Evolutionary conservation across 2,329 filamentous ascomycete genomes (phyloP).

Genomic region (Clarireedia hainanense): DNA sequence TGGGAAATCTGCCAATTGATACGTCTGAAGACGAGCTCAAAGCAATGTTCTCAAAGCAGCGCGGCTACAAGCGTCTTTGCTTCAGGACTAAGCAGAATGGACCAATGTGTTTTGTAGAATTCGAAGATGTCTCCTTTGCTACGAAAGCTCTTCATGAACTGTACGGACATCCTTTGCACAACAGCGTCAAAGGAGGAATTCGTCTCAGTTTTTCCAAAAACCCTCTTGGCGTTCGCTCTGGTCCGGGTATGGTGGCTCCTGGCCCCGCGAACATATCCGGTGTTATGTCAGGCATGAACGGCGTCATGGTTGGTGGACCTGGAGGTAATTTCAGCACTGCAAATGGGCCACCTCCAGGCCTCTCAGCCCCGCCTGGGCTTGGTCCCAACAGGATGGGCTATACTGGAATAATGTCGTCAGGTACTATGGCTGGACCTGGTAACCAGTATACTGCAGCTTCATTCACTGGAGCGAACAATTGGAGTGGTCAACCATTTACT

Average conservation of each 20-base stretch:
- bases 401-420: slow-evolving; percentile 17
- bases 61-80: slow-evolving; percentile 90
- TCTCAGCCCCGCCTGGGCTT: slow-evolving; percentile 68
- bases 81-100: slow-evolving; percentile 93
- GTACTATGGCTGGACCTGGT: slow-evolving; percentile 17
- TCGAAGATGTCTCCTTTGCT: slow-evolving; percentile 85
- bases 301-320: slow-evolving; percentile 39
- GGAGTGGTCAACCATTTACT: slow-evolving; percentile 23
- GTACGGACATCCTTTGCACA: slow-evolving; percentile 79
- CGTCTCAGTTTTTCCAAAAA: slow-evolving; percentile 97
- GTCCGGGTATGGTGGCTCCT: slow-evolving; percentile 42
- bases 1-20: slow-evolving; percentile 90
- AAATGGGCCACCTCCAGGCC: slow-evolving; percentile 69
- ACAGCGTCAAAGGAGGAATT: slow-evolving; percentile 91
- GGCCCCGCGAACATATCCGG: slow-evolving; percentile 35
- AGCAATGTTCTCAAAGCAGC: slow-evolving; percentile 82
- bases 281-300: slow-evolving; percentile 48
- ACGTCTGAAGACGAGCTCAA: slow-evolving; percentile 95
- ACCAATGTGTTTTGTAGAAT: slow-evolving; percentile 98
- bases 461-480: slow-evolving; percentile 23
- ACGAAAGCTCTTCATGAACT: slow-evolving; percentile 86
- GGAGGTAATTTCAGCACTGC: slow-evolving; percentile 32
- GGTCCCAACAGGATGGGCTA: slow-evolving; percentile 30
- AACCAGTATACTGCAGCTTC: slow-evolving; percentile 21
- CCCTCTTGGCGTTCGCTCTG: slow-evolving; percentile 81